phyloP scores from a whole-genome alignment of 495 filamentous ascomycete species.

The Podospora didyma region DNA sequence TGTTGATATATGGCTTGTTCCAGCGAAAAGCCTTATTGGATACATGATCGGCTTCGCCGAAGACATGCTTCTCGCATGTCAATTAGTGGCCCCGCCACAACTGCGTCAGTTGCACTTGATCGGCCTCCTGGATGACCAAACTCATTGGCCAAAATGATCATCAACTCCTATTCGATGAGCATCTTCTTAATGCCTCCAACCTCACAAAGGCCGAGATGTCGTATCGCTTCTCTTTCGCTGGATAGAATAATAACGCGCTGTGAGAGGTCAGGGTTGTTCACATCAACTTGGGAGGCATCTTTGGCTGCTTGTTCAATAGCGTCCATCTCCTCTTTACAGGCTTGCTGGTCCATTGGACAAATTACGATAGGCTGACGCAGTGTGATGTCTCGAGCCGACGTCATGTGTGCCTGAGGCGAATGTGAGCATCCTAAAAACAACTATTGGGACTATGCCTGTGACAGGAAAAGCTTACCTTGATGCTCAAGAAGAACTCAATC shows the following conservation, averaged over 20 bases:
- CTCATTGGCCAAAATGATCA: too few species aligned
- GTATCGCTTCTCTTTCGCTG: constrained; percentile 69
- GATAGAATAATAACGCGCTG: constrained; percentile 76
- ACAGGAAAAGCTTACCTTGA: constrained; percentile 63
- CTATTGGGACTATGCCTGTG: too few species aligned
- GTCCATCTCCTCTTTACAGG: constrained; percentile 97
- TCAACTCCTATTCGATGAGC: constrained; percentile 66
- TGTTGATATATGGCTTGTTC: too few species aligned
- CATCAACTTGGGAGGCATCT: constrained; percentile 80
- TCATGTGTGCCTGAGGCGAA: constrained; percentile 71
- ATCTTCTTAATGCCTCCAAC: constrained; percentile 84
- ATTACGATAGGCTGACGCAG: constrained; percentile 94
- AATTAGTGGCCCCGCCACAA: too few species aligned
- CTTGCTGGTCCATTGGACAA: constrained; percentile 90
- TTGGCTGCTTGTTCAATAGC: constrained; percentile 93
- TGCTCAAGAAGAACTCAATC: constrained; percentile 92
- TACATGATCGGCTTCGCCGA: too few species aligned
- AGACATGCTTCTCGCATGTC: too few species aligned
- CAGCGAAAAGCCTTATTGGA: too few species aligned
- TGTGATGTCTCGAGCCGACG: constrained; percentile 83
- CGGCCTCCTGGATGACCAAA: too few species aligned
- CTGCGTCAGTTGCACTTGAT: too few species aligned
- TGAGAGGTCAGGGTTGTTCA: constrained; percentile 84
- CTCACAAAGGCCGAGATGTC: constrained; percentile 74
- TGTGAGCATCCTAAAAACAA: constrained; percentile 16